Conservation (phyloP, 805 yeast species). For the Kazachstania africana region DNA sequence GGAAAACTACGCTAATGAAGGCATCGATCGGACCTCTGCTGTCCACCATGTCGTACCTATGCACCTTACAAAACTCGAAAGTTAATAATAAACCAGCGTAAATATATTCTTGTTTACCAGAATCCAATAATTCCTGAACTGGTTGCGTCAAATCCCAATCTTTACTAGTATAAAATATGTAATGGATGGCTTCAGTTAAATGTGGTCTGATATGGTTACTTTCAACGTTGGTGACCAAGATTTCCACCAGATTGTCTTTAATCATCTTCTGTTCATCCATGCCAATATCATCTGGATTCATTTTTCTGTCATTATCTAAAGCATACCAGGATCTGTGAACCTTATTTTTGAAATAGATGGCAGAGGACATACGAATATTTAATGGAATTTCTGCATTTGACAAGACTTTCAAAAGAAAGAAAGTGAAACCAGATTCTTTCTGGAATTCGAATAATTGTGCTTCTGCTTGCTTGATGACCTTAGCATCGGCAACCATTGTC, state of each 20-base stretch:
- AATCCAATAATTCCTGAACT: conserved; percentile 27
- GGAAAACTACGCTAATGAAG: conserved; percentile 39
- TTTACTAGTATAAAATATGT: conserved; percentile 36
- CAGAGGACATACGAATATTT: conserved; percentile 44
- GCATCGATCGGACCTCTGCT: conserved; percentile 37
- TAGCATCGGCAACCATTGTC: conserved; percentile 41
- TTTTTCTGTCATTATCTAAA: conserved; percentile 33
- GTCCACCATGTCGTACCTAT: conserved; percentile 43
- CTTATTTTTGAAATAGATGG: conserved; percentile 59
- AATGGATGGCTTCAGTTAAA: conserved; percentile 44
- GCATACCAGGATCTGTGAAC: conserved; percentile 46
- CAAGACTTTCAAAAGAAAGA: conserved; percentile 39
- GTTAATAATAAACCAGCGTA: conserved; percentile 47
- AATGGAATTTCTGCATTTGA: conserved; percentile 32
- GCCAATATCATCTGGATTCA: conserved; percentile 20
- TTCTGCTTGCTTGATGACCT: conserved; percentile 42
- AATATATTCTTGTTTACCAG: conserved; percentile 29
- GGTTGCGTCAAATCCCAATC: conserved; percentile 27
- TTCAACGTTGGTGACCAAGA: conserved; percentile 34
- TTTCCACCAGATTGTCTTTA: conserved; percentile 41
- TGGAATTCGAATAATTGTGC: conserved; percentile 38
- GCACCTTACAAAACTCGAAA: conserved; percentile 42
- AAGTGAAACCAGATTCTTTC: conserved; percentile 46
- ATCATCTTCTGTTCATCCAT: conserved; percentile 43
- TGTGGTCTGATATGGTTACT: conserved; percentile 40